phyloP scores from a whole-genome alignment of 1,284 basidiomycete genomes.

The Trichosporon asahii region DNA sequence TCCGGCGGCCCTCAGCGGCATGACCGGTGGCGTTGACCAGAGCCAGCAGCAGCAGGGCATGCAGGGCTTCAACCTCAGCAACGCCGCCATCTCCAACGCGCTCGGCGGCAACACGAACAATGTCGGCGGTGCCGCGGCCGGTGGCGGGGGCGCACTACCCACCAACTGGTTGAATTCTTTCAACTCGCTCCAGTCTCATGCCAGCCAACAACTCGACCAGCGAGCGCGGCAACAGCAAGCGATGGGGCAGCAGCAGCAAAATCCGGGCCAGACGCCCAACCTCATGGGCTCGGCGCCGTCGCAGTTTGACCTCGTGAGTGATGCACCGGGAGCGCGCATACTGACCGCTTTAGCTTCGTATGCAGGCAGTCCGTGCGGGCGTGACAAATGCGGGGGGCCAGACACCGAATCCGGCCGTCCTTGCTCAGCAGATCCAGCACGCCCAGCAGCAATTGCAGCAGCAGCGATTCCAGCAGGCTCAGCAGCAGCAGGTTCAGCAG shows the following conservation, averaged over 20 bases:
- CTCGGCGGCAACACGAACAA: slow-evolving; percentile 7
- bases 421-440: slow-evolving; percentile 20
- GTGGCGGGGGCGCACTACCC: slow-evolving; percentile 15
- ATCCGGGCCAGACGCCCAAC: slow-evolving; percentile 9
- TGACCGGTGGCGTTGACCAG: slow-evolving; percentile 16
- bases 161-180: slow-evolving; percentile 23
- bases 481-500: slow-evolving; percentile 10
- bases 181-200: slow-evolving; percentile 22
- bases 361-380: slow-evolving; percentile 20
- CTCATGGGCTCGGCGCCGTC: slow-evolving; percentile 14
- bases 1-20: slow-evolving; percentile 11
- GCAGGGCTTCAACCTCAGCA: slow-evolving; percentile 22
- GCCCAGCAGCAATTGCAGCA: slow-evolving; percentile 13
- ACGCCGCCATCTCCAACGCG: slow-evolving; percentile 8
- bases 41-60: slow-evolving; percentile 15
- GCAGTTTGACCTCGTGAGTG: slow-evolving; percentile 24
- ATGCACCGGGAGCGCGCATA: not conserved
- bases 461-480: slow-evolving; percentile 1
- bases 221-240: slow-evolving; percentile 11
- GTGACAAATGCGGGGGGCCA: slow-evolving; percentile 16
- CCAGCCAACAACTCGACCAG: slow-evolving; percentile 16
- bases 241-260: slow-evolving; percentile 5
- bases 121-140: not conserved
- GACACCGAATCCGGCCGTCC: slow-evolving; percentile 11
- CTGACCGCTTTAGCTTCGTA: slow-evolving; percentile 19